Evolutionary conservation across 768 basidiomycete genomes (phyloP).

Genomic region (Pilatotrama ljubarskyi): DNA sequence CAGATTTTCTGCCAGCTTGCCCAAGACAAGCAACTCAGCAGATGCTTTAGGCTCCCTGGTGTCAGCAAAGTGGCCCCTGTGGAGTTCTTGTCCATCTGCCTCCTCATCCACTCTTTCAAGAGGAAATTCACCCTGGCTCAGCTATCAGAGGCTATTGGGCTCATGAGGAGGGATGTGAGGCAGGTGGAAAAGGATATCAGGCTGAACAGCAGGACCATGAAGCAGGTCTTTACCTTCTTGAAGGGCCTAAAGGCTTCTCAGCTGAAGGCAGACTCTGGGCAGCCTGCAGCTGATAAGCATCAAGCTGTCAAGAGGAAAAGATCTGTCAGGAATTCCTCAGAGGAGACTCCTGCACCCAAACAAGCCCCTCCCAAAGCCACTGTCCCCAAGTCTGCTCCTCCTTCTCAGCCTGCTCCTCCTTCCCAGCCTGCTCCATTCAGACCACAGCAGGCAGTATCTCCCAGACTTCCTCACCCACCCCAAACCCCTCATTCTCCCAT

Average conservation of each 20-base stretch:
- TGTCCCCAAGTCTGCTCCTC: background rate
- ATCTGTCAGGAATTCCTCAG: background rate
- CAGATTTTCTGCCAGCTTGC: conserved; percentile 49
- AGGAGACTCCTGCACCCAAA: conserved; percentile 1
- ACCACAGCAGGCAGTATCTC: background rate
- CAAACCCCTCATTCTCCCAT: too few relatives aligned
- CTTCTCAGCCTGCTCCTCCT: too few relatives aligned
- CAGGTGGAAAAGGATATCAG: conserved; percentile 61
- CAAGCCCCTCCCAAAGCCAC: background rate
- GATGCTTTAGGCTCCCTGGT: conserved; percentile 38
- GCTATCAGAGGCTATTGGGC: conserved; percentile 45
- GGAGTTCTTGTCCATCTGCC: conserved; percentile 60
- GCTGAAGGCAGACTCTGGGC: conserved; percentile 5
- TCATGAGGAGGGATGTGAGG: conserved; percentile 59
- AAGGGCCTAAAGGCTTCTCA: conserved; percentile 22
- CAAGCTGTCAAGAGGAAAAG: conserved; percentile 18
- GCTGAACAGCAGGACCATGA: conserved; percentile 58
- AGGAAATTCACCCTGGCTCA: conserved; percentile 37
- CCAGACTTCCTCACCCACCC: background rate
- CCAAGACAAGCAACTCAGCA: conserved; percentile 34
- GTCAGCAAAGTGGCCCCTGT: conserved; percentile 60
- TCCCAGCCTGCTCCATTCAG: background rate
- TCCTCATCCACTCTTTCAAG: conserved; percentile 56
- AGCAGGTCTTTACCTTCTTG: conserved; percentile 57
- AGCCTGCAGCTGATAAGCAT: background rate